Evolutionary conservation across 305 asterid species (phyloP).

Genomic region (Fraxinus floribunda): DNA sequence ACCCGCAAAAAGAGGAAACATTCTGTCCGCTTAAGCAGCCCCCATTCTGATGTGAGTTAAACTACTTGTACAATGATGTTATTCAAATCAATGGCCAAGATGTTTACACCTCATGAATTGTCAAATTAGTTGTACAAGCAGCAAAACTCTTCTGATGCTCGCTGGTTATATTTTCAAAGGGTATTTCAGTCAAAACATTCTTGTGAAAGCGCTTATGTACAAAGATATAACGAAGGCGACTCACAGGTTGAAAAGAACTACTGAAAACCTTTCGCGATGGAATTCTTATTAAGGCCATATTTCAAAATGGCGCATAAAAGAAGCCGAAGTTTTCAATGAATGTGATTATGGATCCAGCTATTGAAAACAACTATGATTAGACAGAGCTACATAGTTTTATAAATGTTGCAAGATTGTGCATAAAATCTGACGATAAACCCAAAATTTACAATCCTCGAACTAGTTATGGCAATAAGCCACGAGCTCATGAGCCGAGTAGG

Average conservation of each 20-base stretch:
- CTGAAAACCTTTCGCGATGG: conserved; percentile 40
- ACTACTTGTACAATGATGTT: no score
- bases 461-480: no score
- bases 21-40: no score
- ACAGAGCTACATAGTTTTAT: conserved; percentile 63
- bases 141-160: no score
- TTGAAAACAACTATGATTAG: conserved; percentile 56
- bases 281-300: conserved; percentile 60
- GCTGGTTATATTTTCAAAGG: no score
- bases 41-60: no score
- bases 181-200: neutral
- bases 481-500: no score
- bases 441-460: conserved; percentile 9
- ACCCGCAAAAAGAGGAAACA: no score
- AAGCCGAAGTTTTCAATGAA: conserved; percentile 41
- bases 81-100: no score
- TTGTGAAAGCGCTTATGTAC: conserved; percentile 54
- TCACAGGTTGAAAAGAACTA: conserved; percentile 57
- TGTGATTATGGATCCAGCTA: conserved; percentile 83
- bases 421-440: conserved; percentile 55
- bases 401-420: conserved; percentile 72
- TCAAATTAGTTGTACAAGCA: no score
- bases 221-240: conserved; percentile 83
- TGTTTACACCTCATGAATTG: no score
- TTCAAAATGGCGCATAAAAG: conserved; percentile 62